These are phyloP conservation scores for Lachnum nothofagi DNA, from an alignment of 2,329 filamentous ascomycete genomes.

Conservation along the genomic window DNA sequence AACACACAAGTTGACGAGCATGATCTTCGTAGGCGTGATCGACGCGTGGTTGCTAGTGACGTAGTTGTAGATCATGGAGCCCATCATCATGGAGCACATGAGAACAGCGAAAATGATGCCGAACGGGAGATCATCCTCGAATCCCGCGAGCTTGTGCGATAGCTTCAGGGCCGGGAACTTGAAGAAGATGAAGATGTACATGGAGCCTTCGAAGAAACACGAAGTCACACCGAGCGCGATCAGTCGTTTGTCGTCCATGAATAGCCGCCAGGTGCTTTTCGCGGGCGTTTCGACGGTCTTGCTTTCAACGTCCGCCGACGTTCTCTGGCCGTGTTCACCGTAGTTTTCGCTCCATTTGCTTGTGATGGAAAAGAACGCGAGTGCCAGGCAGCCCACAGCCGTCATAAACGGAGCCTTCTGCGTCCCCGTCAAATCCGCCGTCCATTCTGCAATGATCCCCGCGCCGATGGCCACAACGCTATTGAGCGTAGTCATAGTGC, in stretches of 20 bases:
- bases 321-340: constrained; percentile 28
- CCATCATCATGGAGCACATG: constrained; percentile 55
- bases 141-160: constrained; percentile 32
- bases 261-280: constrained; percentile 3
- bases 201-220: constrained; percentile 54
- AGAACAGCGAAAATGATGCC: constrained; percentile 52
- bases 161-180: constrained; percentile 50
- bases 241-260: constrained; percentile 38
- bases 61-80: constrained; percentile 47
- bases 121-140: constrained; percentile 38
- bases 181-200: constrained; percentile 59
- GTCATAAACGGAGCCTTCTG: constrained; percentile 49
- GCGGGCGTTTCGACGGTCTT: neutral
- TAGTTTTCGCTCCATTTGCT: constrained; percentile 48
- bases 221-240: constrained; percentile 46
- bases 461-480: constrained; percentile 49
- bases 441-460: constrained; percentile 45
- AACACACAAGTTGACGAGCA: constrained; percentile 35
- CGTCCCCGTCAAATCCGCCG: constrained; percentile 43
- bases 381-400: constrained; percentile 36
- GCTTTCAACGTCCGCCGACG: neutral
- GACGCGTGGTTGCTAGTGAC: constrained; percentile 6
- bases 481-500: constrained; percentile 47
- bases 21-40: constrained; percentile 23
- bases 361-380: constrained; percentile 42